Evolutionary conservation across 2,329 filamentous ascomycete genomes (phyloP).

Genomic region (Knufia fluminis): DNA sequence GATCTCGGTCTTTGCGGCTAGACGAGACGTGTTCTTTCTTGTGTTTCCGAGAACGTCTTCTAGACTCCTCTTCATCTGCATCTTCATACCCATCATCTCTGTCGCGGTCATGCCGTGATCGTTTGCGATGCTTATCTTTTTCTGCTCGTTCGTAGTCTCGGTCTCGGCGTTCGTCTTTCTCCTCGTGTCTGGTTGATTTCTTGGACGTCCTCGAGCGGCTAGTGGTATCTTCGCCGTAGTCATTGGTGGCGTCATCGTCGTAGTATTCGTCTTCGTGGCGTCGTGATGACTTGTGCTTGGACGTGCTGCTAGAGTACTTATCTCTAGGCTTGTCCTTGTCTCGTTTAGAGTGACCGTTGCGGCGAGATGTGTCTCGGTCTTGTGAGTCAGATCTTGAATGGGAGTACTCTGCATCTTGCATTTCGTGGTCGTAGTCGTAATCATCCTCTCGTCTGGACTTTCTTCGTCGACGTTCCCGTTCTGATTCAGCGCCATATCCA

Average conservation of each 20-base stretch:
- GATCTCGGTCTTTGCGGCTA: slow-evolving; percentile 27
- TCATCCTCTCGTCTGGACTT: slow-evolving; percentile 29
- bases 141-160: slow-evolving; percentile 24
- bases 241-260: slow-evolving; percentile 26
- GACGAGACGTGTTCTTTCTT: slow-evolving; percentile 41
- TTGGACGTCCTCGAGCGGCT: not conserved
- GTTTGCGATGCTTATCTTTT: slow-evolving; percentile 16
- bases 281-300: slow-evolving; percentile 36
- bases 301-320: slow-evolving; percentile 13
- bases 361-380: slow-evolving; percentile 46
- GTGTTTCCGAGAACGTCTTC: slow-evolving; percentile 28
- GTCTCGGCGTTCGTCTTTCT: slow-evolving; percentile 23
- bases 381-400: slow-evolving; percentile 55
- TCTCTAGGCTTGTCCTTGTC: slow-evolving; percentile 42
- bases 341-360: slow-evolving; percentile 55
- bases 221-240: slow-evolving; percentile 19
- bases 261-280: slow-evolving; percentile 32
- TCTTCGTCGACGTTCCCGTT: slow-evolving; percentile 22
- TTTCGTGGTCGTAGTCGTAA: slow-evolving; percentile 39
- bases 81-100: slow-evolving; percentile 11
- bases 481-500: slow-evolving; percentile 4
- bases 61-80: slow-evolving; percentile 12
- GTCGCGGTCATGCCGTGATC: slow-evolving; percentile 13
- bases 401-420: slow-evolving; percentile 37
- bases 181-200: slow-evolving; percentile 12